Evolutionary conservation across 208 protist species (phyloP).

Genomic region (Angomonas deanei): DNA sequence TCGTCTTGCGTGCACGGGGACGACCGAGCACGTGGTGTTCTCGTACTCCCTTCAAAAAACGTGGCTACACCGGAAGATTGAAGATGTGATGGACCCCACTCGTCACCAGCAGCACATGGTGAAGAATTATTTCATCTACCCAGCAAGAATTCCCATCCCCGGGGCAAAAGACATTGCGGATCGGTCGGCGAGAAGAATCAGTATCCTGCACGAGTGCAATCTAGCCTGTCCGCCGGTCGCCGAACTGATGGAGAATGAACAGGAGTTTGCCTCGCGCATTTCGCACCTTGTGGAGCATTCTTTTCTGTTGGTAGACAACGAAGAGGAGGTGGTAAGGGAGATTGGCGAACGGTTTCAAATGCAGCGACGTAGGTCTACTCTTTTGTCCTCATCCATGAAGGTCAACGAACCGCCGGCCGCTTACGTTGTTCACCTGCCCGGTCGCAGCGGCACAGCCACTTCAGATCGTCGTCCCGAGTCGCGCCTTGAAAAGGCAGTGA

Average conservation of each 20-base stretch:
- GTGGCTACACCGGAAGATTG: conserved; percentile 86
- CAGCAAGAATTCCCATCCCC: conserved; percentile 42
- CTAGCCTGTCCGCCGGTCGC: neutral
- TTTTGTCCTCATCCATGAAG: neutral
- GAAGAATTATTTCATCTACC: conserved; percentile 71
- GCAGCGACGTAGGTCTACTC: conserved; percentile 9
- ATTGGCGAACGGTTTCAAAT: conserved; percentile 52
- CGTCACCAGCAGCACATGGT: conserved; percentile 69
- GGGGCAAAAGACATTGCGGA: neutral
- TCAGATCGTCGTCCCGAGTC: neutral
- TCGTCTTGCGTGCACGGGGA: conserved; percentile 86
- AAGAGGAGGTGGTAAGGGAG: conserved; percentile 51
- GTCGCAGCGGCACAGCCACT: neutral
- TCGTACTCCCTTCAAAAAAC: conserved; percentile 76
- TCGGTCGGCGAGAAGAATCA: neutral
- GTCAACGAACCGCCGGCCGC: no score
- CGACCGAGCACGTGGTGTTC: conserved; percentile 92
- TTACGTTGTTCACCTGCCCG: no score
- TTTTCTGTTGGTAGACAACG: conserved; percentile 62
- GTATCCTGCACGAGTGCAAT: neutral
- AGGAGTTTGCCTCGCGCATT: conserved; percentile 18
- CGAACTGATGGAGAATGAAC: neutral
- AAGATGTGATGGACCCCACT: conserved; percentile 64
- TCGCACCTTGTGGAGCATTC: conserved; percentile 51
- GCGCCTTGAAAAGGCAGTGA: neutral